Evolutionary conservation across 73 alveolate species (phyloP).

Genomic region (Paramecium pentaurelia): DNA sequence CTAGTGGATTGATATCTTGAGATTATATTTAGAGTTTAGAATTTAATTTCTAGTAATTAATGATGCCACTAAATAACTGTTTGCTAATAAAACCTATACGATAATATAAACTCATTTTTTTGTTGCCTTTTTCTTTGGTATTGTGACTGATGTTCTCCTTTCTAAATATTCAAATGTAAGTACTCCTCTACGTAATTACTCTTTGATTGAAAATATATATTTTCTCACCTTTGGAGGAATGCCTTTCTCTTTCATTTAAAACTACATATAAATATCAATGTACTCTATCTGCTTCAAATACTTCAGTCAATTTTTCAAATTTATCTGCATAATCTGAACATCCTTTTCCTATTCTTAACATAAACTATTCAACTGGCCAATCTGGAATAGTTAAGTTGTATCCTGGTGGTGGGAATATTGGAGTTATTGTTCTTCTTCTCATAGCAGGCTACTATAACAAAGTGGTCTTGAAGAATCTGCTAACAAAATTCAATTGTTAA

Average conservation of each 20-base stretch:
- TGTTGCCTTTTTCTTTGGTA: neutral
- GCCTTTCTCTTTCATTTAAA: slow-evolving; percentile 70
- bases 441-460: slow-evolving; percentile 58
- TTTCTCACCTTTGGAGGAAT: slow-evolving; percentile 65
- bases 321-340: slow-evolving; percentile 79
- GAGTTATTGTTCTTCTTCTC: slow-evolving; percentile 57
- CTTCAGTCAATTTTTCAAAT: slow-evolving; percentile 69
- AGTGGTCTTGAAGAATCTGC: neutral
- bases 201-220: slow-evolving; percentile 68
- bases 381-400: slow-evolving; percentile 58
- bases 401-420: slow-evolving; percentile 80
- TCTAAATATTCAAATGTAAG: slow-evolving; percentile 71
- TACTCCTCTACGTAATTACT: slow-evolving; percentile 71
- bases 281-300: slow-evolving; percentile 58
- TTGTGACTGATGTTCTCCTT: slow-evolving; percentile 64
- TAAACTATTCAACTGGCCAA: slow-evolving; percentile 67
- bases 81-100: neutral
- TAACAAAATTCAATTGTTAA: slow-evolving; percentile 22
- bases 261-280: neutral
- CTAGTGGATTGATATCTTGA: neutral
- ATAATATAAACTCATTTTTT: neutral
- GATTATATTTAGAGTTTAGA: neutral
- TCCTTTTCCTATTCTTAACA: slow-evolving; percentile 74
- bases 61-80: neutral
- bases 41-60: neutral